Conservation (phyloP, 2,329 filamentous ascomycete species). For the Sclerotinia borealis region DNA sequence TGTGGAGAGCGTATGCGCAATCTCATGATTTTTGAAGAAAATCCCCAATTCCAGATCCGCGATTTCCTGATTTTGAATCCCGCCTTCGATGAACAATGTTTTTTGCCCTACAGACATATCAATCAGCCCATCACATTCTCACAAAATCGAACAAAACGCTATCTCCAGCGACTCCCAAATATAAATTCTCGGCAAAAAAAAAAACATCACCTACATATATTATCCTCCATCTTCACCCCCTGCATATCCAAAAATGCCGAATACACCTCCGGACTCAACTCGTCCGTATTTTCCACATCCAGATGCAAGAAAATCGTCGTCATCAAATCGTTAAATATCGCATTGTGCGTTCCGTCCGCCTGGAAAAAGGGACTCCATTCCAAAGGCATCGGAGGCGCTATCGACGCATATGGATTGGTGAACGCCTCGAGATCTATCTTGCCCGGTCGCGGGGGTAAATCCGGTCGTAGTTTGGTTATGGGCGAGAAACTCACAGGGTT, state of each 20-base stretch:
- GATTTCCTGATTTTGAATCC: constrained; percentile 19
- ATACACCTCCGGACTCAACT: constrained; percentile 23
- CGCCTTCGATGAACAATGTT: constrained; percentile 14
- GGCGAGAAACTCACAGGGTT: background rate
- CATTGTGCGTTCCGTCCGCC: constrained; percentile 16
- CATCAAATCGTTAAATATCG: constrained; percentile 25
- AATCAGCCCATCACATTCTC: background rate
- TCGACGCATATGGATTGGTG: background rate
- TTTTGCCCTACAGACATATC: constrained; percentile 19
- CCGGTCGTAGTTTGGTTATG: background rate
- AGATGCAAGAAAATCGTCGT: constrained; percentile 24
- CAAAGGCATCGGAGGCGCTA: constrained; percentile 10
- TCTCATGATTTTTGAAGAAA: constrained; percentile 19
- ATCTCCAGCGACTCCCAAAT: no score
- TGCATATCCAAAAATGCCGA: constrained; percentile 23
- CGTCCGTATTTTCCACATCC: constrained; percentile 22
- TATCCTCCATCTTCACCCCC: constrained; percentile 17
- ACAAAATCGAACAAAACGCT: no score
- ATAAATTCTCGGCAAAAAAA: no score
- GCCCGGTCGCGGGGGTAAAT: background rate
- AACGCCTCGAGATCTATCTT: background rate
- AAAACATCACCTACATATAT: constrained; percentile 26
- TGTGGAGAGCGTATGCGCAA: constrained; percentile 19
- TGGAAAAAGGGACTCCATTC: constrained; percentile 25
- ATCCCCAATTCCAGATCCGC: constrained; percentile 25